Percentiles rank a stretch among this genome's conserved stretches.
These are phyloP conservation scores for Leccinum fibrillosum DNA, from an alignment of 768 basidiomycete genomes.

Conservation along the genomic window DNA sequence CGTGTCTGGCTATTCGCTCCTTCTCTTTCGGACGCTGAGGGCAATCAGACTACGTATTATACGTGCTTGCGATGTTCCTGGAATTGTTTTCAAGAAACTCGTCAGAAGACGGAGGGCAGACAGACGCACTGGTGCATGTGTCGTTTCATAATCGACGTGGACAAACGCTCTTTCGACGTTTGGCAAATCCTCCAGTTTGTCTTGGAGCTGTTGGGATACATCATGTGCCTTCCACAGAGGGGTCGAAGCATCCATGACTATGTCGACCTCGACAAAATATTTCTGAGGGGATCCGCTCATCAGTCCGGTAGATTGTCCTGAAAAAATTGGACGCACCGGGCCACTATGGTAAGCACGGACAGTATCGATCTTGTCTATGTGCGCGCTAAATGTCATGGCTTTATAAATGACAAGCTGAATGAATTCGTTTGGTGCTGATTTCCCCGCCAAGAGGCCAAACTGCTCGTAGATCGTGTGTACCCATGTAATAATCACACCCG, in stretches of 20 bases:
- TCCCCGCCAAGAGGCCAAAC: conserved; percentile 87
- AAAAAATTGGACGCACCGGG: conserved; percentile 43
- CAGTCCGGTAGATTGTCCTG: background rate
- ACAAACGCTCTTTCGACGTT: conserved; percentile 93
- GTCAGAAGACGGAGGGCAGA: background rate
- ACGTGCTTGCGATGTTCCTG: conserved; percentile 46
- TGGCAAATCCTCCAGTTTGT: conserved; percentile 84
- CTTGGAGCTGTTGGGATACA: conserved; percentile 78
- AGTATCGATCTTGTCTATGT: conserved; percentile 86
- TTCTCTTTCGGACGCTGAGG: no score
- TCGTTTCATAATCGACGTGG: conserved; percentile 91
- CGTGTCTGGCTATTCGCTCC: no score
- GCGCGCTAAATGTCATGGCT: conserved; percentile 76
- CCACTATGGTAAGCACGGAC: conserved; percentile 93
- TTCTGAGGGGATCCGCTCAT: conserved; percentile 42
- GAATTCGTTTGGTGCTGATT: conserved; percentile 89
- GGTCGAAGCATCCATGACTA: conserved; percentile 87
- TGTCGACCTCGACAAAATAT: conserved; percentile 93
- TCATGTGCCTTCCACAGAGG: conserved; percentile 90
- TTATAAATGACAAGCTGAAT: conserved; percentile 92
- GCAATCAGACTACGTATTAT: background rate
- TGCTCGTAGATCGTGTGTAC: conserved; percentile 68
- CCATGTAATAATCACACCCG: conserved; percentile 83
- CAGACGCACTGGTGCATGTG: conserved; percentile 60
- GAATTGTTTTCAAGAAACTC: background rate